Percentiles rank a stretch among this genome's conserved stretches.
These are phyloP conservation scores for Acacia acuminata DNA, from an alignment of 306 rosid genomes.

Conservation along the genomic window DNA sequence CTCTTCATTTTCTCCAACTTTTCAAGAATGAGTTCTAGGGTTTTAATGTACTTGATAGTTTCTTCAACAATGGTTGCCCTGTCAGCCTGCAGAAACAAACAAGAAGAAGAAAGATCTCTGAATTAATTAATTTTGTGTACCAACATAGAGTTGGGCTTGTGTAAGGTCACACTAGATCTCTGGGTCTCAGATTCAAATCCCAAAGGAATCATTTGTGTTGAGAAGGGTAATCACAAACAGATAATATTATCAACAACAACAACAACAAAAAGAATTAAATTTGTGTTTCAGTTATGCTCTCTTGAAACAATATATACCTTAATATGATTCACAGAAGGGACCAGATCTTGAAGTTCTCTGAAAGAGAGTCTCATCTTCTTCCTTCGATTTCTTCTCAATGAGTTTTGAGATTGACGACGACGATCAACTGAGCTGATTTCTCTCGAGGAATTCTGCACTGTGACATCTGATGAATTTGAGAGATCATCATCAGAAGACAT, in stretches of 20 bases:
- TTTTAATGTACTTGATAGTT: slow-evolving; percentile 50
- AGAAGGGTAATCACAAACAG: no score
- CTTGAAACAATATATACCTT: background rate
- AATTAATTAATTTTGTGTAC: no score
- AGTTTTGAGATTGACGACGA: background rate
- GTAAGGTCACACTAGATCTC: no score
- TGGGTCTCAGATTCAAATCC: no score
- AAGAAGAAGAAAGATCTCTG: background rate
- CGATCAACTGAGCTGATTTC: background rate
- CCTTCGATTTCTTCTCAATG: background rate
- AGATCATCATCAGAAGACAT: background rate
- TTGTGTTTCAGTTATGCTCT: no score
- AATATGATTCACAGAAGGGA: background rate
- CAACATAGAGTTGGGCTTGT: no score
- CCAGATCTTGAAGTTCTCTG: background rate
- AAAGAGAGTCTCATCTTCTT: background rate
- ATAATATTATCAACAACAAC: no score
- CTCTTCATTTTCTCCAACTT: slow-evolving; percentile 42
- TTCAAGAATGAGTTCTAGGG: slow-evolving; percentile 35
- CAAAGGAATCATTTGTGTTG: no score
- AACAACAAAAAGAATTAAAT: no score
- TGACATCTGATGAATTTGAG: background rate
- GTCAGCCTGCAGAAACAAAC: slow-evolving; percentile 40
- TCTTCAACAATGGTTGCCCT: slow-evolving; percentile 59
- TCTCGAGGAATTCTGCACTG: background rate